Conservation (phyloP, 331 rosid genomes). For the Phaseolus coccineus region DNA sequence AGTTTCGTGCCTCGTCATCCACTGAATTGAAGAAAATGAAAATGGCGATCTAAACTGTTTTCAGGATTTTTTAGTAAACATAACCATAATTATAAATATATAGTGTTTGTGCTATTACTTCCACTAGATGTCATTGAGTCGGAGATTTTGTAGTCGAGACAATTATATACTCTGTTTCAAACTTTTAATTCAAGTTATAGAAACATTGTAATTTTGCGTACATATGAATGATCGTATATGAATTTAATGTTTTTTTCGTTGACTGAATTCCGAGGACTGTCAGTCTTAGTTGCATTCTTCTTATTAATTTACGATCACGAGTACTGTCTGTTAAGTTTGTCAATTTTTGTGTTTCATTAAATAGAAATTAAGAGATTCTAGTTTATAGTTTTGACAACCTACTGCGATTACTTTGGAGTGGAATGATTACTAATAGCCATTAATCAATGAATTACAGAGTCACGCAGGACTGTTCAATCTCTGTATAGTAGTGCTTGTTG, state of each 20-base stretch:
- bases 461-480: constrained; percentile 98
- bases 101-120: not conserved
- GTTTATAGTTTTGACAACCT: constrained; percentile 11
- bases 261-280: not conserved
- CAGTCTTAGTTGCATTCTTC: constrained; percentile 21
- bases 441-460: constrained; percentile 63
- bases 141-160: constrained; percentile 12
- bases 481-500: constrained; percentile 95
- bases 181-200: not conserved
- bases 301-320: not conserved
- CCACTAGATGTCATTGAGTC: not conserved
- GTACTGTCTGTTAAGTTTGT: constrained; percentile 1
- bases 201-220: not conserved
- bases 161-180: not conserved
- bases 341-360: constrained; percentile 13
- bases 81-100: not conserved
- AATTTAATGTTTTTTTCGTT: not conserved
- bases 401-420: not conserved
- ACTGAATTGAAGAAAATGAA: not conserved
- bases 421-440: constrained; percentile 15
- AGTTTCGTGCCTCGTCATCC: constrained; percentile 11
- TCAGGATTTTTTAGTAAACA: not conserved
- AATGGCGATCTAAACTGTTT: not conserved
- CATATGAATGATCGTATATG: not conserved
- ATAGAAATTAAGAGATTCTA: not conserved